Conservation (phyloP, 2,329 filamentous ascomycete species). For the Paecilomyces fulvus region DNA sequence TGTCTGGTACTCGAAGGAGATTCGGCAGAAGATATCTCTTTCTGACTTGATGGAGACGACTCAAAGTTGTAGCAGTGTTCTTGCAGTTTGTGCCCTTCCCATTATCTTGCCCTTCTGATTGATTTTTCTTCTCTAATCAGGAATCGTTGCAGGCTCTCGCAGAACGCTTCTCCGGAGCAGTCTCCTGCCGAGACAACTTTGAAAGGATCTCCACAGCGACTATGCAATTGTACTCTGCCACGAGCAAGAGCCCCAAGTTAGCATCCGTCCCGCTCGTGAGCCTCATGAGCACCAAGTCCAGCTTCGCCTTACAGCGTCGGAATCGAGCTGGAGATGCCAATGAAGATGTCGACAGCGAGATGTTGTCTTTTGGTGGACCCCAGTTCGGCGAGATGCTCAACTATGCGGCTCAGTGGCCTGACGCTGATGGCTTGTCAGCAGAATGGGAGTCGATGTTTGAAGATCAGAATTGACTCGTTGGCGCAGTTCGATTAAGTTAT, state of each 20-base stretch:
- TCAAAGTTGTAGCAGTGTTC: conserved; percentile 17
- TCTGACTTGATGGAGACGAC: conserved; percentile 15
- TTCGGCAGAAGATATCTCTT: conserved; percentile 16
- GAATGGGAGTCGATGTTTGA: not conserved
- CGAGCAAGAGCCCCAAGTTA: conserved; percentile 6
- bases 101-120: not conserved
- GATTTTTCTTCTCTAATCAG: conserved; percentile 6
- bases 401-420: conserved; percentile 8
- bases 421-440: not conserved
- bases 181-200: conserved; percentile 21
- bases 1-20: conserved; percentile 24
- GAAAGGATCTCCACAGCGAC: conserved; percentile 21
- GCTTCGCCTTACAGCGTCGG: conserved; percentile 5
- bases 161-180: conserved; percentile 23
- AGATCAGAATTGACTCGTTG: not conserved
- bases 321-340: conserved; percentile 1
- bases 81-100: not conserved
- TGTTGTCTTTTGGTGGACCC: conserved; percentile 6
- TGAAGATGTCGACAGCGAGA: conserved; percentile 2
- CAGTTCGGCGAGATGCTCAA: conserved; percentile 9
- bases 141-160: conserved; percentile 20
- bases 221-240: conserved; percentile 13
- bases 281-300: conserved; percentile 3
- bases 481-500: not conserved
- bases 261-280: not conserved